A percentile compares a stretch with the other conserved stretches of the same genome.
Evolutionary conservation across 2,329 filamentous ascomycete genomes (phyloP).

Genomic region (Rutstroemia sp.): DNA sequence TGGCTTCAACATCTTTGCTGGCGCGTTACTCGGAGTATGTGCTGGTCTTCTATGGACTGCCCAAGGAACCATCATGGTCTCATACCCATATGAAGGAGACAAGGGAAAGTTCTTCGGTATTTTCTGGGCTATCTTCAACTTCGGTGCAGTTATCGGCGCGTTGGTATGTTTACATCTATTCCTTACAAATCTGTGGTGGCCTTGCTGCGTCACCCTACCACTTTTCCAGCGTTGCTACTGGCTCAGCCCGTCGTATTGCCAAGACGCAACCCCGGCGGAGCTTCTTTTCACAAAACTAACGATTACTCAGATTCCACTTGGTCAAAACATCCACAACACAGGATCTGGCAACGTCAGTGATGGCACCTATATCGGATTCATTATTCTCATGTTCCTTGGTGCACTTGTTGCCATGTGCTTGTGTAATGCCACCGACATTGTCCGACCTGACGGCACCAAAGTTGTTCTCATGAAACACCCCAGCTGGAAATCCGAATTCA

Average conservation of each 20-base stretch:
- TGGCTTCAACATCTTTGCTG: slow-evolving; percentile 70
- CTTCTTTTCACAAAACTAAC: not conserved
- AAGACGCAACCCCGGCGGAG: no score
- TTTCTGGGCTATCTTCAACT: slow-evolving; percentile 95
- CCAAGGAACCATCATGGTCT: slow-evolving; percentile 83
- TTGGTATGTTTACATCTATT: slow-evolving; percentile 34
- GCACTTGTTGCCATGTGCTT: slow-evolving; percentile 63
- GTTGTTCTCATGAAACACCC: slow-evolving; percentile 89
- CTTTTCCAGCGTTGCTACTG: not conserved
- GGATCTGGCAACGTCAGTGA: slow-evolving; percentile 49
- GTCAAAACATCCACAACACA: slow-evolving; percentile 58
- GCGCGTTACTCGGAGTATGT: slow-evolving; percentile 68
- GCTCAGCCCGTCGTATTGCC: no score
- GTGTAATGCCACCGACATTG: slow-evolving; percentile 62
- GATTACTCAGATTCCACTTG: slow-evolving; percentile 54
- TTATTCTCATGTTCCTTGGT: slow-evolving; percentile 71
- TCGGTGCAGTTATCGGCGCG: slow-evolving; percentile 81
- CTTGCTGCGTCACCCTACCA: not conserved
- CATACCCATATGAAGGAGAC: slow-evolving; percentile 70
- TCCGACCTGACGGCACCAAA: slow-evolving; percentile 69
- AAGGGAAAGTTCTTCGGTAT: slow-evolving; percentile 86
- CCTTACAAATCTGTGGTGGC: not conserved
- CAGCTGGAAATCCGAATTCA: slow-evolving; percentile 72
- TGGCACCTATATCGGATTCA: slow-evolving; percentile 83
- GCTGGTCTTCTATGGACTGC: slow-evolving; percentile 77